phyloP scores from a whole-genome alignment of 495 filamentous ascomycete genomes.

The Chaetomidium leptoderma region DNA sequence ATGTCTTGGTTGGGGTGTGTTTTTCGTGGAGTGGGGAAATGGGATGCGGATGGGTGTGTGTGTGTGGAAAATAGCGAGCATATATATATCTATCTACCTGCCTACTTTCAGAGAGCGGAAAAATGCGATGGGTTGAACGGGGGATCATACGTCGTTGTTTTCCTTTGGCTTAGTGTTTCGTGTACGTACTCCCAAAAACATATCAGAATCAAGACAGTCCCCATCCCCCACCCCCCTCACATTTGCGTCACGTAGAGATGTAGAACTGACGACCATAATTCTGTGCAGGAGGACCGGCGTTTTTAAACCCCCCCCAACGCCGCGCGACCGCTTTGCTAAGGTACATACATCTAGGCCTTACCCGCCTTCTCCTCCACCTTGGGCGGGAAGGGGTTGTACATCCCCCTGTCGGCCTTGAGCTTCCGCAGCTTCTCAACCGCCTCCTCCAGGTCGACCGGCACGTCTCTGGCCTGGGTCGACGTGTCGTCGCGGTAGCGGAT shows the following conservation, averaged over 20 bases:
- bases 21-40: not conserved
- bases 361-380: slow-evolving; percentile 22
- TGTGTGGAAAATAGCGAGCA: not conserved
- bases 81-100: not conserved
- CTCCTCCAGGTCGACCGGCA: slow-evolving; percentile 69
- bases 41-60: not conserved
- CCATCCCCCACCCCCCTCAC: no score
- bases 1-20: not conserved
- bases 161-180: not conserved
- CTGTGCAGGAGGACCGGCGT: no score
- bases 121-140: not conserved
- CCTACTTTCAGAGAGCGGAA: not conserved
- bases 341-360: slow-evolving; percentile 1
- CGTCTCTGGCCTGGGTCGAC: slow-evolving; percentile 65
- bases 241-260: no score
- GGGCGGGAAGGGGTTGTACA: slow-evolving; percentile 37
- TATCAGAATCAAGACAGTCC: no score
- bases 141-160: not conserved
- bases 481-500: slow-evolving; percentile 87
- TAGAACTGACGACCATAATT: no score
- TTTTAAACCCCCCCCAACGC: no score
- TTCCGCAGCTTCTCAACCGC: slow-evolving; percentile 66
- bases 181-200: not conserved
- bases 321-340: no score
- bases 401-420: slow-evolving; percentile 53